phyloP scores from a whole-genome alignment of 192 early-diverging fungal species.

The Backusella sp. region DNA sequence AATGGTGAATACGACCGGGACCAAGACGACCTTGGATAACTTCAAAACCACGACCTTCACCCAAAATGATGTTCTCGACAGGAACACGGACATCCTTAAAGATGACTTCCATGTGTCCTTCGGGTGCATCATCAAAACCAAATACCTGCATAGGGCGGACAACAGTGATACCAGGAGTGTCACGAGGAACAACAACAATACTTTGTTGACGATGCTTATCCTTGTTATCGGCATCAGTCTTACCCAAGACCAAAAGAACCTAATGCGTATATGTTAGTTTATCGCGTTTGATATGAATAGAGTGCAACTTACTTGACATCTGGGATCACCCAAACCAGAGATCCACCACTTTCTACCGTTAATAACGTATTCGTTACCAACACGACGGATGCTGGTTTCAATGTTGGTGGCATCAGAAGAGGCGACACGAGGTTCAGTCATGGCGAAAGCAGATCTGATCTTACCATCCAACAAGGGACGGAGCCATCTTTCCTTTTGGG shows the following conservation, averaged over 20 bases:
- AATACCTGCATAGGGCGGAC: conserved; percentile 86
- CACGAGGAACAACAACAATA: conserved; percentile 84
- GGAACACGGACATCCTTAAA: conserved; percentile 91
- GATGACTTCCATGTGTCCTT: conserved; percentile 93
- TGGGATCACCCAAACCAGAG: conserved; percentile 93
- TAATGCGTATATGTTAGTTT: not conserved
- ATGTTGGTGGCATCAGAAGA: conserved; percentile 99
- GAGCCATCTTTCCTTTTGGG: conserved; percentile 81
- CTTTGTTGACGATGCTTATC: conserved; percentile 83
- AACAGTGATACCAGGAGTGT: conserved; percentile 80
- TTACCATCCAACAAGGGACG: conserved; percentile 83
- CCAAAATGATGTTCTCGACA: conserved; percentile 82
- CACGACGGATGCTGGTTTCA: conserved; percentile 71
- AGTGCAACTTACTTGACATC: conserved; percentile 77
- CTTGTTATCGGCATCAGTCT: conserved; percentile 66
- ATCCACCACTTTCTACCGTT: conserved; percentile 98
- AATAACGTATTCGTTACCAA: conserved; percentile 63
- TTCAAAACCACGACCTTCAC: conserved; percentile 98
- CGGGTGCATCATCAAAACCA: conserved; percentile 95
- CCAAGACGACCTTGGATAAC: conserved; percentile 96
- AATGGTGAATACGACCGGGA: conserved; percentile 98
- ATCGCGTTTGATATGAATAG: not conserved
- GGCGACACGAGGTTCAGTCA: conserved; percentile 96
- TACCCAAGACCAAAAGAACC: conserved; percentile 66
- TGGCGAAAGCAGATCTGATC: conserved; percentile 97